Percentiles rank a stretch among this genome's conserved stretches.
phyloP scores from a whole-genome alignment of 768 basidiomycete species.

The Kwoniella botswanensis region DNA sequence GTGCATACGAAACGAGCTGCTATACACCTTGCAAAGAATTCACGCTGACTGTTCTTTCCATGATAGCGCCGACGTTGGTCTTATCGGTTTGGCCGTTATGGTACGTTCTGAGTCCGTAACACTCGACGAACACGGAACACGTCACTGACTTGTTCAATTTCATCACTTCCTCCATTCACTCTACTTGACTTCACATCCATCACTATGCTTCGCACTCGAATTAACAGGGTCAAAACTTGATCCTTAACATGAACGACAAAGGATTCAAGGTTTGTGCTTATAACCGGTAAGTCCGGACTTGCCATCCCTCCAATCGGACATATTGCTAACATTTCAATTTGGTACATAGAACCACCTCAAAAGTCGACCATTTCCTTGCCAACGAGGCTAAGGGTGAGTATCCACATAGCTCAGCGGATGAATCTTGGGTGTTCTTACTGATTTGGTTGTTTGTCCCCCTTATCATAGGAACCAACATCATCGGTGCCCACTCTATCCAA shows the following conservation, averaged over 20 bases:
- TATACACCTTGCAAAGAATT: background rate
- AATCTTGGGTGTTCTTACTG: constrained; percentile 3
- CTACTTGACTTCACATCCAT: constrained; percentile 15
- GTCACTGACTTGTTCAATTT: constrained; percentile 27
- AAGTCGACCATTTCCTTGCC: constrained; percentile 92
- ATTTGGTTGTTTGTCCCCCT: background rate
- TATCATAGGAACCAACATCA: constrained; percentile 81
- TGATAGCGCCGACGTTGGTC: constrained; percentile 91
- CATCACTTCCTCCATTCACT: constrained; percentile 23
- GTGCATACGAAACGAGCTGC: background rate
- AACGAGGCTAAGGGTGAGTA: constrained; percentile 94
- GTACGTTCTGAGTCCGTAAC: constrained; percentile 61
- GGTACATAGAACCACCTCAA: constrained; percentile 70
- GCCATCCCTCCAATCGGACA: background rate
- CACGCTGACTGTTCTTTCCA: background rate
- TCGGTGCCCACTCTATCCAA: constrained; percentile 90
- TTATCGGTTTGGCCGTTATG: constrained; percentile 99
- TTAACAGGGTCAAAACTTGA: constrained; percentile 87
- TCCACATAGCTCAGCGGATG: background rate
- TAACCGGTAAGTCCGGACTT: constrained; percentile 68
- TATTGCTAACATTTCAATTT: background rate
- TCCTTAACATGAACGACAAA: constrained; percentile 99
- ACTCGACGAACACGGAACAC: constrained; percentile 7
- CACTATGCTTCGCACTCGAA: background rate
- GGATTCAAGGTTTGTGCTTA: constrained; percentile 96